Conservation (phyloP, 352 stramenopile species). For the Pythium phragmiticola region DNA sequence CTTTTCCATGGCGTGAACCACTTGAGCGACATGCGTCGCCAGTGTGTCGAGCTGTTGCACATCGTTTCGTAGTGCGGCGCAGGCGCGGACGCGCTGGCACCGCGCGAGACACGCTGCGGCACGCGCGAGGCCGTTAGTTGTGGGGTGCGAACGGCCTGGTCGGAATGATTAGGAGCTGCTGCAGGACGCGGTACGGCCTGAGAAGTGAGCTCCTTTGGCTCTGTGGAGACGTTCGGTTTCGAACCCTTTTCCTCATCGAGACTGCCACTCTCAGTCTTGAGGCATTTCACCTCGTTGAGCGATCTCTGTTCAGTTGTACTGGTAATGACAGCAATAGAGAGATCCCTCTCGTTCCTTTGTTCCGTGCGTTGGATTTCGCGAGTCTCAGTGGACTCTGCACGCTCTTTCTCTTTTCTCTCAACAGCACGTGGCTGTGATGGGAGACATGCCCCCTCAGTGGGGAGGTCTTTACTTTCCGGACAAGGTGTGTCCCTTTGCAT, state of each 20-base stretch:
- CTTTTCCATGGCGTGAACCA: slow-evolving; percentile 1
- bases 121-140: not conserved
- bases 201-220: too few species aligned
- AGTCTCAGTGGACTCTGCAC: slow-evolving; percentile 1
- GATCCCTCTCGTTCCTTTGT: slow-evolving; percentile 3
- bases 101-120: not conserved
- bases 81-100: not conserved
- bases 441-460: not conserved
- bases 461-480: slow-evolving; percentile 3
- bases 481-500: not conserved
- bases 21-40: not conserved
- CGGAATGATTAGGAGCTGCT: not conserved
- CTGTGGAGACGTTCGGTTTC: too few species aligned
- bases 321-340: not conserved
- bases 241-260: not conserved
- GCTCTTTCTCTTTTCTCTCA: not conserved
- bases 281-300: not conserved
- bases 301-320: not conserved
- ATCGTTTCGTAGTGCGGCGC: not conserved
- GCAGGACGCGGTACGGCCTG: not conserved
- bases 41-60: not conserved
- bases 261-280: not conserved
- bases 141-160: not conserved
- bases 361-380: not conserved
- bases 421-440: not conserved